phyloP scores from a whole-genome alignment of 1,139 yeast species.

The Wickerhamomyces sp. region DNA sequence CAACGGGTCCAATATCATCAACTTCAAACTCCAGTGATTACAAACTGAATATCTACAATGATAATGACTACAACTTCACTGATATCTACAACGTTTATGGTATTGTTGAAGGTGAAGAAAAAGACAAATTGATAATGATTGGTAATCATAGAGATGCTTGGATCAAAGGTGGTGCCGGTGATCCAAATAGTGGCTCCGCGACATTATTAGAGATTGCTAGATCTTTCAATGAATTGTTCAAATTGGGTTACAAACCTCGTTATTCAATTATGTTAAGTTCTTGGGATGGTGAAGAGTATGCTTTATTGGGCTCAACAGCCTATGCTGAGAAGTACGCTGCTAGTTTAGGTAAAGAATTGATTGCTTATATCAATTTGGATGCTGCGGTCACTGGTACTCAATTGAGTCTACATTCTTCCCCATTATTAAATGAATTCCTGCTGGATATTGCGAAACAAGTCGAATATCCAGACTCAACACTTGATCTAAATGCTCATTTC shows the following conservation, averaged over 20 bases:
- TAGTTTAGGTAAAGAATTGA: conserved; percentile 38
- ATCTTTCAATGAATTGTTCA: conserved; percentile 43
- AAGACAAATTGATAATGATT: conserved; percentile 48
- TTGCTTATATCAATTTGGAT: conserved; percentile 62
- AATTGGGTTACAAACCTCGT: conserved; percentile 57
- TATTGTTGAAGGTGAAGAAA: conserved; percentile 44
- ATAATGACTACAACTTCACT: conserved; percentile 52
- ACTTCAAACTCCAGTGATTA: conserved; percentile 27
- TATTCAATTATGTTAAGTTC: conserved; percentile 57
- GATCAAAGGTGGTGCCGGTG: conserved; percentile 70
- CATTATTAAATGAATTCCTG: conserved; percentile 42
- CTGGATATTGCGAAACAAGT: conserved; percentile 36
- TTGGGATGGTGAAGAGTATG: conserved; percentile 77
- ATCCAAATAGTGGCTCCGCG: conserved; percentile 67
- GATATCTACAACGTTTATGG: conserved; percentile 61
- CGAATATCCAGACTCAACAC: conserved; percentile 40
- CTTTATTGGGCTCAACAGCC: conserved; percentile 62
- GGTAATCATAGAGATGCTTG: conserved; percentile 75
- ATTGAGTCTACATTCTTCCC: conserved; percentile 45
- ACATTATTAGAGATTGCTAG: conserved; percentile 53
- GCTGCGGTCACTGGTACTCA: conserved; percentile 52
- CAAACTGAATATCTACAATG: conserved; percentile 44
- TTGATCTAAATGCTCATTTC: conserved; percentile 57
- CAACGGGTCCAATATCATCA: conserved; percentile 48
- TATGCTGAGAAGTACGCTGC: conserved; percentile 54